phyloP scores from a whole-genome alignment of 495 filamentous ascomycete species.

The Glonium stellatum region DNA sequence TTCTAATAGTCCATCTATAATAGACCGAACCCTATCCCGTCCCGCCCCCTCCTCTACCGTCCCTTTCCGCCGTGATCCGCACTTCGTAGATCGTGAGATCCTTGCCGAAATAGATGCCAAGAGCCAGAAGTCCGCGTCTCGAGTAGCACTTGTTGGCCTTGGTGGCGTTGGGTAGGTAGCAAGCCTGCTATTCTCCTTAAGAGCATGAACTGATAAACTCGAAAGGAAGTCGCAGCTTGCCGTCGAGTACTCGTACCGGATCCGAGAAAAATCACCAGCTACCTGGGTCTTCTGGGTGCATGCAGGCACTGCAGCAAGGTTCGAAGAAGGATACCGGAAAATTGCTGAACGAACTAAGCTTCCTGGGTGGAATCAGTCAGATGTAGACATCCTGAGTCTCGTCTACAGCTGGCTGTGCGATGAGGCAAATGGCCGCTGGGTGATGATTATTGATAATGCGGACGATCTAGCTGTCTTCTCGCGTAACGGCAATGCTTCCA shows the following conservation, averaged over 20 bases:
- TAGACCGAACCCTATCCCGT: neutral
- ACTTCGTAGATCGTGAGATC: conserved; percentile 41
- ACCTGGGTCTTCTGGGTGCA: conserved; percentile 50
- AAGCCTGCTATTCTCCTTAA: neutral
- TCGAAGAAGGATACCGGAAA: conserved; percentile 21
- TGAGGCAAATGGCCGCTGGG: conserved; percentile 11
- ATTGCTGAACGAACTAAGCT: conserved; percentile 1
- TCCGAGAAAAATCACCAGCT: conserved; percentile 34
- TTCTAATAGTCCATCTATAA: neutral
- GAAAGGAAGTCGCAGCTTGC: too few relatives aligned
- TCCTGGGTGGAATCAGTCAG: neutral
- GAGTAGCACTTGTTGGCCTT: too few relatives aligned
- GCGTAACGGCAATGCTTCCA: neutral
- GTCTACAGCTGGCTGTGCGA: conserved; percentile 12
- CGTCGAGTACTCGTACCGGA: conserved; percentile 38
- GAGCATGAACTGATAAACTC: neutral
- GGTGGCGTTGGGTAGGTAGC: conserved; percentile 44
- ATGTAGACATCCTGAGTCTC: conserved; percentile 5
- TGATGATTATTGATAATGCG: conserved; percentile 19
- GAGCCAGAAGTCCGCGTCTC: conserved; percentile 21
- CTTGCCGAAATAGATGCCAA: conserved; percentile 33
- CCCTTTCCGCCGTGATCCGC: conserved; percentile 37
- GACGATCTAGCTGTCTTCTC: conserved; percentile 9
- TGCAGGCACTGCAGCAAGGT: conserved; percentile 37
- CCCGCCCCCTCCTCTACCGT: conserved; percentile 24